Evolutionary conservation across 148 eudicot species (phyloP).

Genomic region (Diospyros kaki): DNA sequence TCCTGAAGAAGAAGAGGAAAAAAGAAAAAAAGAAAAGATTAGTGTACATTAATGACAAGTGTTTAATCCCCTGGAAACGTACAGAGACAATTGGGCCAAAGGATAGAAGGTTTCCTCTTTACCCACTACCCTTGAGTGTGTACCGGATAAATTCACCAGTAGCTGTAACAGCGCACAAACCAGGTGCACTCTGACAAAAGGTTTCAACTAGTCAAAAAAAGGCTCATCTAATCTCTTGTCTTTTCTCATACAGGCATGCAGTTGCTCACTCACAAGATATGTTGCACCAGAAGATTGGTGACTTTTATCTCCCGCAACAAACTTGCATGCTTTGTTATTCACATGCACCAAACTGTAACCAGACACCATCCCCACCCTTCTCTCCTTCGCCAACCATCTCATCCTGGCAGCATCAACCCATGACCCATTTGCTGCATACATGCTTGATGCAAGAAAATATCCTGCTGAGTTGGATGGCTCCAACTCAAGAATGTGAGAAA

Average conservation of each 20-base stretch:
- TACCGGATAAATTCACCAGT: too few relatives aligned
- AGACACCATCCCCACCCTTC: slow-evolving; percentile 46
- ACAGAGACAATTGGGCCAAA: too few relatives aligned
- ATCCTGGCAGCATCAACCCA: slow-evolving; percentile 64
- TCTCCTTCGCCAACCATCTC: slow-evolving; percentile 56
- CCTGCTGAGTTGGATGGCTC: slow-evolving; percentile 70
- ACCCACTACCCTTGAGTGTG: too few relatives aligned
- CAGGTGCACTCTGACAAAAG: too few relatives aligned
- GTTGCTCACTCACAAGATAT: slow-evolving; percentile 27
- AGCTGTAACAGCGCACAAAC: too few relatives aligned
- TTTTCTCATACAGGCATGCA: slow-evolving; percentile 48
- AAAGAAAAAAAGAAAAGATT: too few relatives aligned
- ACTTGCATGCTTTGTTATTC: slow-evolving; percentile 36
- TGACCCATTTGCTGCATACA: slow-evolving; percentile 58
- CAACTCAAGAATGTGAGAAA: slow-evolving; percentile 46
- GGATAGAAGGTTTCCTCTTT: too few relatives aligned
- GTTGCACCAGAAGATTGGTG: slow-evolving; percentile 27
- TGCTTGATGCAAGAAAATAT: slow-evolving; percentile 60
- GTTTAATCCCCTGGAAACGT: too few relatives aligned
- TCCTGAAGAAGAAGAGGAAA: too few relatives aligned
- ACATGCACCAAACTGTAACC: slow-evolving; percentile 66
- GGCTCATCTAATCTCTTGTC: slow-evolving; percentile 21
- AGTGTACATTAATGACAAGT: too few relatives aligned
- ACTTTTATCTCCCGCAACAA: slow-evolving; percentile 53
- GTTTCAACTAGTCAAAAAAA: slow-evolving; percentile 4